Evolutionary conservation across 106 monocot species (phyloP).

Genomic region (Allium fistulosum): DNA sequence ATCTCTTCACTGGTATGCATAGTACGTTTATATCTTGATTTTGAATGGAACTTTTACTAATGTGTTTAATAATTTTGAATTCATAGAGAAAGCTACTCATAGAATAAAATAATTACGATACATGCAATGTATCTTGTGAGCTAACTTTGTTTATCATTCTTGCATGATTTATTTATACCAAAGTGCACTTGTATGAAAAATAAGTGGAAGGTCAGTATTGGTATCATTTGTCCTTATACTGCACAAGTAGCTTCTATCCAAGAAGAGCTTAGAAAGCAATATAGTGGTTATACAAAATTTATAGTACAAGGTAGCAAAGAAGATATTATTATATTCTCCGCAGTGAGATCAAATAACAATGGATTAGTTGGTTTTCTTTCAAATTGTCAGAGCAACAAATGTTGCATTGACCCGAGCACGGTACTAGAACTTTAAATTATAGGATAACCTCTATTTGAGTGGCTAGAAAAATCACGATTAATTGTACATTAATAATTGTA

Average conservation of each 20-base stretch:
- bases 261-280: constrained; percentile 11
- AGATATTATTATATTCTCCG: constrained; percentile 42
- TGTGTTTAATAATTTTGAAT: not conserved
- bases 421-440: not conserved
- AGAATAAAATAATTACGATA: not conserved
- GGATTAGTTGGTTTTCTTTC: constrained; percentile 51
- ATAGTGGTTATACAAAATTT: not conserved
- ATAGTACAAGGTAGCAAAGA: constrained; percentile 53
- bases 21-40: not conserved
- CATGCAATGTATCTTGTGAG: not conserved
- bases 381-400: constrained; percentile 28
- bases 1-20: constrained; percentile 26
- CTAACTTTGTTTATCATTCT: not conserved
- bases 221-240: constrained; percentile 35
- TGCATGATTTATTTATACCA: not conserved
- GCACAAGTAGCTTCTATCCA: constrained; percentile 40
- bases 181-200: not conserved
- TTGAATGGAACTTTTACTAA: not conserved
- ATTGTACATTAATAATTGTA: constrained; percentile 2
- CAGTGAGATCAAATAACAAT: constrained; percentile 37
- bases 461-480: not conserved
- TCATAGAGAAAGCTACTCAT: too few species aligned
- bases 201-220: constrained; percentile 24
- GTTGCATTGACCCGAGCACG: constrained; percentile 43
- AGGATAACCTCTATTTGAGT: not conserved